A percentile compares a stretch with the other conserved stretches of the same genome.
phyloP scores from a whole-genome alignment of 768 basidiomycete species.

The Lanmaoa rubissima region DNA sequence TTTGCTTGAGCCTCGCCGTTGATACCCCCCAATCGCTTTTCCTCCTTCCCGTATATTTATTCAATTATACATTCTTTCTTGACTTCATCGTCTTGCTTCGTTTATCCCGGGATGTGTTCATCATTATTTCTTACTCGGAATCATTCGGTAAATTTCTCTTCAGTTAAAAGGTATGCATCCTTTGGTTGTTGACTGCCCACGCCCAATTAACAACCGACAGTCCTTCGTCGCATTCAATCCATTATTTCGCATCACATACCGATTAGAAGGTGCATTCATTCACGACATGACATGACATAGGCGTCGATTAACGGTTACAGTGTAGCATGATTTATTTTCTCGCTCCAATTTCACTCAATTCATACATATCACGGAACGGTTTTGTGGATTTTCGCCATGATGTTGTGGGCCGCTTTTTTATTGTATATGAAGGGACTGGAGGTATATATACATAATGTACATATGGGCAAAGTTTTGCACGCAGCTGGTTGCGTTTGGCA shows the following conservation, averaged over 20 bases:
- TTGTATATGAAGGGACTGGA: neutral
- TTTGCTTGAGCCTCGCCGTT: slow-evolving; percentile 33
- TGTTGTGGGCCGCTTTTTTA: neutral
- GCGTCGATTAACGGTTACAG: neutral
- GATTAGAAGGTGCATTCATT: slow-evolving; percentile 13
- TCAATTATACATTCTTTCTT: neutral
- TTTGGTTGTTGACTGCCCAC: neutral
- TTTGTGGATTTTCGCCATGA: neutral
- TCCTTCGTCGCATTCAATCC: neutral
- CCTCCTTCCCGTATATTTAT: neutral
- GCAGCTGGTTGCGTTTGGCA: slow-evolving; percentile 1
- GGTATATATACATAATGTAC: neutral
- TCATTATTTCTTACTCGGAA: neutral
- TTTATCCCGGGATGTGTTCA: slow-evolving; percentile 1
- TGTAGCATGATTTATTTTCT: slow-evolving; percentile 5
- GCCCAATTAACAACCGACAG: neutral
- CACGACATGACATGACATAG: slow-evolving; percentile 17
- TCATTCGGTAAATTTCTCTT: neutral
- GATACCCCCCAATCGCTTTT: neutral
- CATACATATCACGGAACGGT: neutral
- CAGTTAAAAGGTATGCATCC: slow-evolving; percentile 1
- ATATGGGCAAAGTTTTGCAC: neutral
- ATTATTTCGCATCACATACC: slow-evolving; percentile 4
- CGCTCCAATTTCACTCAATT: neutral
- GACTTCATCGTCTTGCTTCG: neutral